phyloP scores from a whole-genome alignment of 768 basidiomycete species.

The Exsudoporus frostii region DNA sequence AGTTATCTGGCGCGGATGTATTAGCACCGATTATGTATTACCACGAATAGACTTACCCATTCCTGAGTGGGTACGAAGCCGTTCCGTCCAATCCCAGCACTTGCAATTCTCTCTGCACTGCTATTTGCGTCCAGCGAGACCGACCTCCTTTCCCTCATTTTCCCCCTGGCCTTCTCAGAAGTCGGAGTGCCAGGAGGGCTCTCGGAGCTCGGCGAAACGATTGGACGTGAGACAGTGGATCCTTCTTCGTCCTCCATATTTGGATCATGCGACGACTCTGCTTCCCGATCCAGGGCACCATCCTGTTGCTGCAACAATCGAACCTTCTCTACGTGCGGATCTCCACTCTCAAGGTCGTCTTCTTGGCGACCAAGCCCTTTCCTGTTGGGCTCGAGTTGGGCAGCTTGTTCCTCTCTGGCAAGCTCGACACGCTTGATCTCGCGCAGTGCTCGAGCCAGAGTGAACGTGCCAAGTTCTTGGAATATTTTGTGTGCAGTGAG shows the following conservation, averaged over 20 bases:
- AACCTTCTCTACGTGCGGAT: slow-evolving; percentile 54
- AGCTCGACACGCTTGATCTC: slow-evolving; percentile 77
- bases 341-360: slow-evolving; percentile 28
- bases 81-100: slow-evolving; percentile 74
- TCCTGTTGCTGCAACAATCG: slow-evolving; percentile 59
- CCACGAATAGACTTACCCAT: slow-evolving; percentile 61
- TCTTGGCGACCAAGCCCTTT: slow-evolving; percentile 18
- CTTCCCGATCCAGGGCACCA: slow-evolving; percentile 23
- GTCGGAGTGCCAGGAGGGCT: slow-evolving; percentile 33
- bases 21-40: neutral
- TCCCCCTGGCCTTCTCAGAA: slow-evolving; percentile 91
- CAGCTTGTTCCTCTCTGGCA: slow-evolving; percentile 65
- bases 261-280: slow-evolving; percentile 19
- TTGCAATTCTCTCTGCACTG: slow-evolving; percentile 62
- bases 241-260: slow-evolving; percentile 15
- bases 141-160: slow-evolving; percentile 76
- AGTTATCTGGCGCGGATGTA: slow-evolving; percentile 50
- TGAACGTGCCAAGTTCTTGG: slow-evolving; percentile 90
- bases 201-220: slow-evolving; percentile 44
- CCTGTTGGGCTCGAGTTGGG: slow-evolving; percentile 27
- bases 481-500: slow-evolving; percentile 81
- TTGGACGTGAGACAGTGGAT: slow-evolving; percentile 28
- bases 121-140: slow-evolving; percentile 48
- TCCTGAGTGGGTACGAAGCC: slow-evolving; percentile 95
- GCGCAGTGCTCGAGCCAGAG: slow-evolving; percentile 76